Base-by-base conservation (phyloP, 257 asterid species). In the Nicotiana paniculata region DNA sequence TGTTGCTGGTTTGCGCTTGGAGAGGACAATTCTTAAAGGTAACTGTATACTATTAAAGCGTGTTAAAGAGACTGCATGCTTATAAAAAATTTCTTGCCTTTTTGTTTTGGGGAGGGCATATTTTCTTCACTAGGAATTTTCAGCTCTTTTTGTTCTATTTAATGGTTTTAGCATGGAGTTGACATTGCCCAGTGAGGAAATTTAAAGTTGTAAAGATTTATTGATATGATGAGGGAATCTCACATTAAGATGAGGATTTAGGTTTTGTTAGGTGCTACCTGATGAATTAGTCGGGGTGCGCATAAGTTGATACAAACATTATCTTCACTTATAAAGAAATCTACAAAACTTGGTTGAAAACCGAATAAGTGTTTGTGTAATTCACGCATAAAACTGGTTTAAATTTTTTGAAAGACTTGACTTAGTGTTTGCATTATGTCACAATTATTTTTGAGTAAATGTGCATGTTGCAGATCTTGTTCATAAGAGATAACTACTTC, bases 21-120 rank as follows among this genome's bases (percentile, higher is more conserved):
- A 96, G 92, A 92, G 85, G 90, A 94, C 99, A 51, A 80, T 84
- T 77, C 90, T 96, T 79, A 82, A 66, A 90, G 98, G 97, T 93
- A 86, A 77, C 57, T 79, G 13, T 84, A 51, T 62, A 32, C 6
- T 63, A 0, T 32, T 15, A 32, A 33, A 30, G 48, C 26, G 2
- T 66, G 51, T 66, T 16, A 66, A 32, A 26, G 43, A 48, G 11
- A 35, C 6, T 21, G 11, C 53, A 81, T 58, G 58, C 16, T 68
- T 21, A 63, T 24, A 62, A 68, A 21, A 65, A 8, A 26, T 6
- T 8, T 54, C 63, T 75, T 65, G 21, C 46, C 54, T 68, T 77
- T 58, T 24, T 0, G 43, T 4, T 67, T 75, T 9, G 48, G 54
- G 12, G 51, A 8, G 68, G 78, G 59, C 43, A 12, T 24, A 46